These are phyloP conservation scores for Paraconiothyrium brasiliense DNA, from an alignment of 2,329 filamentous ascomycete species.

Conservation along the genomic window DNA sequence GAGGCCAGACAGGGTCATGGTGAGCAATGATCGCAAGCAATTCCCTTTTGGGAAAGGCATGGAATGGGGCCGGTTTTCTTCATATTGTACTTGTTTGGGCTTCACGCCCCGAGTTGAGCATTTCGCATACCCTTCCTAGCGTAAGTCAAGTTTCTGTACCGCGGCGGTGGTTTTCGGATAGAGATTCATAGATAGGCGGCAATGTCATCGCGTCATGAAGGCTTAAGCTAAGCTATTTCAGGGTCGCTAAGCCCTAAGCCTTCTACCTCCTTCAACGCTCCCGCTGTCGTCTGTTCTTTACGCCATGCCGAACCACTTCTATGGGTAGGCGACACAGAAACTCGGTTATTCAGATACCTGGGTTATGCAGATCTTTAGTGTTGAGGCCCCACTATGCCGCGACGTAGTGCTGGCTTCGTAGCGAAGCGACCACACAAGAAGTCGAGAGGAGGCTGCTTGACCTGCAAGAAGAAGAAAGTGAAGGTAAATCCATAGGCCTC, in stretches of 20 bases:
- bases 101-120: neutral
- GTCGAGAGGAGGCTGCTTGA: constrained; percentile 41
- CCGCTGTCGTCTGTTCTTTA: neutral
- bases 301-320: neutral
- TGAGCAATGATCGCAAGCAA: constrained; percentile 17
- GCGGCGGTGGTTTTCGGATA: neutral
- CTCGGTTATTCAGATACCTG: neutral
- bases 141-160: neutral
- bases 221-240: constrained; percentile 3
- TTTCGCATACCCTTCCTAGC: neutral
- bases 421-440: constrained; percentile 46
- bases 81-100: neutral
- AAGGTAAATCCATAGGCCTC: constrained; percentile 32
- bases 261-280: neutral
- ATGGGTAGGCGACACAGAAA: neutral
- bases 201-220: constrained; percentile 9
- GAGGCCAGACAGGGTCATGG: constrained; percentile 4
- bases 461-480: constrained; percentile 47
- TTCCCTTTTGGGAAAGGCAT: neutral
- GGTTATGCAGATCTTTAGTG: neutral
- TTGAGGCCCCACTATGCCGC: constrained; percentile 28
- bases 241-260: neutral
- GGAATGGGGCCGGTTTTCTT: too few species aligned
- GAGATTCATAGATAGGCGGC: neutral
- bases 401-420: constrained; percentile 39